Base-by-base conservation (phyloP, 768 basidiomycete genomes). In the Bullera alba region DNA sequence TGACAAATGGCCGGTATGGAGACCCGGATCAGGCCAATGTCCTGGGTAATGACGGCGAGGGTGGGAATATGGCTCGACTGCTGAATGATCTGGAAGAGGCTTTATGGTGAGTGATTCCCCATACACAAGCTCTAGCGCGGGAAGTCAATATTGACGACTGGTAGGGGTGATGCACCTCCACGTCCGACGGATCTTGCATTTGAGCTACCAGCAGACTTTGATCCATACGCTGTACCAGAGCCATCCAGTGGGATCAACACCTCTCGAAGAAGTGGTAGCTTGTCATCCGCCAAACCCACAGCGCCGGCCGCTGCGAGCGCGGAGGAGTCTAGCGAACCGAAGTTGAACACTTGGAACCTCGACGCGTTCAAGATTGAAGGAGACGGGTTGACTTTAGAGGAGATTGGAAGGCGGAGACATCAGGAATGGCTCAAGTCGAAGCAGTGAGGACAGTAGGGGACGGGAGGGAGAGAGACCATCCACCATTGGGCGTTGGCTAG, bases 31-130 rank as follows among this genome's bases (percentile, higher is more conserved):
- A 36, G 26, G 56, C 46, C 10, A 64, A 62, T 38, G 52, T 57
- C 0, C 30, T 60, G 1, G 60, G 54, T 12, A 19, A n/a, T 3
- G 47, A 49, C 10, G 56, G 57, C 8, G 42, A 53, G 23, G 61
- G 59, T 8, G 58, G 53, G 3, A 54, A 57, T 52, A 56, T 61
- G 44, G 51, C 54, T 3, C 47, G 65, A 21, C 38, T 67, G 16
- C 53, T 67, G 21, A 61, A 61, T 36, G 65, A 67, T 53, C 51
- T 67, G 6, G 65, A 67, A 39, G 63, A 64, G 42, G 60, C 54
- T 6, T 26, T 64, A 19, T 67, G 65, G 65, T 63, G 37, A 44
- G 60, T 54, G 6, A 5, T 12, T 16, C 30, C 0, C 8, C 28
- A 25, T 47, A 16, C 12, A 15, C 2, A 16, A 32, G 14, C 12